Base-by-base conservation (phyloP, 2,329 filamentous ascomycete species). In the Colletotrichum caudatum region DNA sequence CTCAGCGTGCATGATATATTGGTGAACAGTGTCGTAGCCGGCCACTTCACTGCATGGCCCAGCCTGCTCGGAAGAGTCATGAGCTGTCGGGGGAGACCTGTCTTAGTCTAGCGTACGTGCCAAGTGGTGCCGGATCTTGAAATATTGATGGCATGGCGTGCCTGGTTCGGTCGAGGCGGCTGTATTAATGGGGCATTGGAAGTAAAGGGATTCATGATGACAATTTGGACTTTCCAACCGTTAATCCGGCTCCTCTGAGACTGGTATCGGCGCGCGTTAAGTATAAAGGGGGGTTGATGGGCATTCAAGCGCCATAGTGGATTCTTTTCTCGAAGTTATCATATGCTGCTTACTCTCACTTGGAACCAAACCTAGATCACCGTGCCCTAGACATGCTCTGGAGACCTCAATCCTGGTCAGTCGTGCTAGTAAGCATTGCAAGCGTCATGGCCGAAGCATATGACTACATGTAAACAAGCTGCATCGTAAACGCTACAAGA, bases 401-500 rank as follows among this genome's bases (percentile, higher is more conserved):
- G 58, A 46, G 26, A 18, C 26, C 2, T 35, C 18, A 20, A 14
- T 14, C 16, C 16, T 41, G 37, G 65, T 29, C 20, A 14, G 23
- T 59, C 23, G 48, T 29, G 46, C 61, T 59, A n/a, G 5, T 46
- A 8, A 48, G 35, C n/a, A 29, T 71, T 48, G 41, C 29, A 0
- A 35, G 5, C n/a, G 35, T 18, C n/a, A 51, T 65, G 63, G 68
- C 71, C 4, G 54, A 68, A 26, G 26, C 44, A 3, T 73, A 67
- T 18, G 54, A 73, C 37, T 68, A 68, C 54, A 68, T 71, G 59
- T 71, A 26, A n/a, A 66, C 23, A 16, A 12, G 6, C 18, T 3
- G 5, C 14, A 26, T 44, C 26, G 5, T 3, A 16, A 23, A 16
- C 14, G n/a, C 8, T 26, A 5, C 6, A 16, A 26, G n/a, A 9